Evolutionary conservation across 352 stramenopile genomes (phyloP).

Genomic region (Globisporangium uncinulatum): DNA sequence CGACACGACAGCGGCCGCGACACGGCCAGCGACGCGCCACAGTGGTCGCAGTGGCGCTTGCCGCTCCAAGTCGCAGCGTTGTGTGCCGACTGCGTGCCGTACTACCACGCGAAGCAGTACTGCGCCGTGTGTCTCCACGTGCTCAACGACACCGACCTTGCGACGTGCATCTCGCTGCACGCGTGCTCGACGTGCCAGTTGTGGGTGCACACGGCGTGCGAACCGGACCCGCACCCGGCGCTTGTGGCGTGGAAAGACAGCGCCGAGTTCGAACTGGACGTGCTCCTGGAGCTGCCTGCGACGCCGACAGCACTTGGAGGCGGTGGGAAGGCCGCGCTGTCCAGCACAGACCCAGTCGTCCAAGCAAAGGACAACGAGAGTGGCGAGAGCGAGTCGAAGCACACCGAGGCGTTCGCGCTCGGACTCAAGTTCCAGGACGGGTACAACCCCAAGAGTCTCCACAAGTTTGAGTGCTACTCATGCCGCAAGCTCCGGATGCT

Average conservation of each 20-base stretch:
- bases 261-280: conserved; percentile 47
- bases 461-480: conserved; percentile 84
- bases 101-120: conserved; percentile 65
- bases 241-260: conserved; percentile 32
- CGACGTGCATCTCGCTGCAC: conserved; percentile 46
- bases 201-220: conserved; percentile 78
- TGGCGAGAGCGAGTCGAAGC: conserved; percentile 23
- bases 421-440: conserved; percentile 47
- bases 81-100: conserved; percentile 51
- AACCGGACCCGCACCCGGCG: conserved; percentile 58
- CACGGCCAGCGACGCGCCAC: neutral
- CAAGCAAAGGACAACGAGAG: neutral
- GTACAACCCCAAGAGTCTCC: conserved; percentile 63
- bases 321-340: neutral
- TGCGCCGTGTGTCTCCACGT: conserved; percentile 62
- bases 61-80: conserved; percentile 58
- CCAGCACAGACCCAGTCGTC: neutral
- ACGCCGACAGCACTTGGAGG: neutral
- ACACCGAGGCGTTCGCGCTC: conserved; percentile 53
- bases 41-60: conserved; percentile 72
- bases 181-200: conserved; percentile 73
- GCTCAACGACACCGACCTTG: conserved; percentile 36
- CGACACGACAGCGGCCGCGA: conserved; percentile 2
- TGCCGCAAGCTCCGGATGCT: conserved; percentile 77
- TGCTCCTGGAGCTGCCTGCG: conserved; percentile 26